phyloP scores from a whole-genome alignment of 2,329 filamentous ascomycete genomes.

The Geoglossum cookeanum region DNA sequence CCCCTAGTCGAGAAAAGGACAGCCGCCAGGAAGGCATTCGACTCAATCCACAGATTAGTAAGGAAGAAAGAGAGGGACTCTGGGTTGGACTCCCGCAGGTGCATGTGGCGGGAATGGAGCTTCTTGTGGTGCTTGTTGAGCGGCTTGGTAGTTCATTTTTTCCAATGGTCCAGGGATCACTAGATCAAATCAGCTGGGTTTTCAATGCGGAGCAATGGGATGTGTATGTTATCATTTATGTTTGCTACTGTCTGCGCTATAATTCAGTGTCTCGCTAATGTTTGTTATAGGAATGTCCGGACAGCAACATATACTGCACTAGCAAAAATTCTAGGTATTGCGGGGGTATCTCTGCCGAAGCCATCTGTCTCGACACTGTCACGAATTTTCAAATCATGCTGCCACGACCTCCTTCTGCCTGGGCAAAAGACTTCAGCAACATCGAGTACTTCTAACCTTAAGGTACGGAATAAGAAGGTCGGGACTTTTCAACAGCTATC shows the following conservation, averaged over 20 bases:
- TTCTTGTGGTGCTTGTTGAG: slow-evolving; percentile 37
- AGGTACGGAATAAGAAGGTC: slow-evolving; percentile 24
- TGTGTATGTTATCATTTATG: neutral
- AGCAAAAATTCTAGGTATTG: slow-evolving; percentile 35
- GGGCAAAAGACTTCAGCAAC: slow-evolving; percentile 16
- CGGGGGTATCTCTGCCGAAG: slow-evolving; percentile 49
- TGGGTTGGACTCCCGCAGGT: slow-evolving; percentile 55
- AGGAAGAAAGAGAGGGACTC: slow-evolving; percentile 66
- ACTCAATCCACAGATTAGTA: slow-evolving; percentile 51
- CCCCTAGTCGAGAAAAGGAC: slow-evolving; percentile 24
- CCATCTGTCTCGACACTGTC: slow-evolving; percentile 43
- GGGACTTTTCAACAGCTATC: slow-evolving; percentile 24
- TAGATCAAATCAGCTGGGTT: slow-evolving; percentile 55
- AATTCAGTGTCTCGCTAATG: slow-evolving; percentile 14
- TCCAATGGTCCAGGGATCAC: slow-evolving; percentile 40
- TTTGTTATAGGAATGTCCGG: slow-evolving; percentile 32
- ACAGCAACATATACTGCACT: slow-evolving; percentile 40
- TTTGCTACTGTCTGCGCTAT: neutral
- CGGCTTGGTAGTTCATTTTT: slow-evolving; percentile 39
- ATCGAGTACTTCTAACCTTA: slow-evolving; percentile 12
- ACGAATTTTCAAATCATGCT: slow-evolving; percentile 46
- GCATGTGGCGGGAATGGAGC: slow-evolving; percentile 48
- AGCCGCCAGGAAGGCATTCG: slow-evolving; percentile 33
- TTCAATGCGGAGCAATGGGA: slow-evolving; percentile 32
- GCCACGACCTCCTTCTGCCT: slow-evolving; percentile 47